phyloP scores from a whole-genome alignment of 2,329 filamentous ascomycete species.

The Cladorrhinum sp. region DNA sequence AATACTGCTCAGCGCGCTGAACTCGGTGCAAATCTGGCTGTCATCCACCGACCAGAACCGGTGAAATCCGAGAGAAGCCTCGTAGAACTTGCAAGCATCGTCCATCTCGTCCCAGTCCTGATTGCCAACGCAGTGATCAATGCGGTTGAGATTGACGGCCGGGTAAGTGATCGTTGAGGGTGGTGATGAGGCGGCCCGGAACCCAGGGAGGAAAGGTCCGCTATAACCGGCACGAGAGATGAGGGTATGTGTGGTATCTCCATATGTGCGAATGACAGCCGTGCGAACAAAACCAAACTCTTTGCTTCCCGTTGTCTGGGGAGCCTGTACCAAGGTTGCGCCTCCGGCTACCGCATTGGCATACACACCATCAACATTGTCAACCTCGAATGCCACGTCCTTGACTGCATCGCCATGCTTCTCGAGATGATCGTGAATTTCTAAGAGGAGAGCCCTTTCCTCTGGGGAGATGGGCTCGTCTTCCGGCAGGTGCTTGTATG shows the following conservation, averaged over 20 bases:
- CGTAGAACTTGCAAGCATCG: slow-evolving; percentile 69
- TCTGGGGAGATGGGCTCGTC: slow-evolving; percentile 61
- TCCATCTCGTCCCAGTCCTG: slow-evolving; percentile 91
- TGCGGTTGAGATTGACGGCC: slow-evolving; percentile 63
- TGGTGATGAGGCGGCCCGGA: slow-evolving; percentile 51
- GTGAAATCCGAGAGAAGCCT: slow-evolving; percentile 86
- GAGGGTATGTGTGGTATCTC: slow-evolving; percentile 91
- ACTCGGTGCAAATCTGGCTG: slow-evolving; percentile 87
- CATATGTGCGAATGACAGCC: slow-evolving; percentile 86
- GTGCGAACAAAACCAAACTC: slow-evolving; percentile 64
- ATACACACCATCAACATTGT: slow-evolving; percentile 81
- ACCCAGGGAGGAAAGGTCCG: slow-evolving; percentile 82
- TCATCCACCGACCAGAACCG: slow-evolving; percentile 98
- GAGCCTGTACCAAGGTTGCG: slow-evolving; percentile 60
- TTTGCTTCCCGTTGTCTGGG: slow-evolving; percentile 53
- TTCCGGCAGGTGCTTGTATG: slow-evolving; percentile 48
- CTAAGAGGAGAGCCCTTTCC: slow-evolving; percentile 63
- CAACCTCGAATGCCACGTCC: slow-evolving; percentile 92
- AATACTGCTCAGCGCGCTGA: slow-evolving; percentile 80
- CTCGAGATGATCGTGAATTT: slow-evolving; percentile 81
- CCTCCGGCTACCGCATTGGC: slow-evolving; percentile 65
- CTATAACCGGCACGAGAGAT: slow-evolving; percentile 69
- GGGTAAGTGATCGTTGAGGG: slow-evolving; percentile 51
- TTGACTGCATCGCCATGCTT: slow-evolving; percentile 91
- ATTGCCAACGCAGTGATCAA: slow-evolving; percentile 97